phyloP scores from a whole-genome alignment of 805 yeast species.

The Metschnikowia continentalis region DNA sequence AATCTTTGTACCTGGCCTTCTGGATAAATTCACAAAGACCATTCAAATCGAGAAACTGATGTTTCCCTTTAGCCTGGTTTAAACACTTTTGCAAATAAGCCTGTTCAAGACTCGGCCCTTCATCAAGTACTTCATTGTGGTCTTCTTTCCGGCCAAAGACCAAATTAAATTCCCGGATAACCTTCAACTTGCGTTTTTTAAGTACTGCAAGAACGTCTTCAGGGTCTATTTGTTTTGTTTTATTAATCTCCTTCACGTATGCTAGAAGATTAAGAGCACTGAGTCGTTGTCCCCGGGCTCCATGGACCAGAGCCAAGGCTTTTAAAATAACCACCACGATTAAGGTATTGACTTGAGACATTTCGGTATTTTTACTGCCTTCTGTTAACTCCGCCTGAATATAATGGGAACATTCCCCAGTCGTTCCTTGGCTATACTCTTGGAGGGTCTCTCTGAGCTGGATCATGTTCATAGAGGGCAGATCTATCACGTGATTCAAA shows the following conservation, averaged over 20 bases:
- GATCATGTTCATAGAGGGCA: neutral
- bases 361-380: neutral
- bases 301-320: neutral
- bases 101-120: neutral
- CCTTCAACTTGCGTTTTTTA: neutral
- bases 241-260: neutral
- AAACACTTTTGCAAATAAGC: neutral
- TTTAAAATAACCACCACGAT: neutral
- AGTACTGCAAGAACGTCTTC: neutral
- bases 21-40: neutral
- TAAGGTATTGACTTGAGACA: neutral
- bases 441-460: neutral
- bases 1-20: neutral
- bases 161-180: slow-evolving; percentile 6
- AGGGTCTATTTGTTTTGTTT: neutral
- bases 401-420: neutral
- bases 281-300: neutral
- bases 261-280: neutral
- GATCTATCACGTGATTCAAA: slow-evolving; percentile 4
- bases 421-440: neutral
- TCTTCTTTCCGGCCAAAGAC: slow-evolving; percentile 4
- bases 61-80: neutral
- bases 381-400: neutral
- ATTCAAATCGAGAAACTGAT: neutral
- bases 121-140: neutral